Evolutionary conservation across 768 basidiomycete species (phyloP).

Genomic region (Tremella fuciformis): DNA sequence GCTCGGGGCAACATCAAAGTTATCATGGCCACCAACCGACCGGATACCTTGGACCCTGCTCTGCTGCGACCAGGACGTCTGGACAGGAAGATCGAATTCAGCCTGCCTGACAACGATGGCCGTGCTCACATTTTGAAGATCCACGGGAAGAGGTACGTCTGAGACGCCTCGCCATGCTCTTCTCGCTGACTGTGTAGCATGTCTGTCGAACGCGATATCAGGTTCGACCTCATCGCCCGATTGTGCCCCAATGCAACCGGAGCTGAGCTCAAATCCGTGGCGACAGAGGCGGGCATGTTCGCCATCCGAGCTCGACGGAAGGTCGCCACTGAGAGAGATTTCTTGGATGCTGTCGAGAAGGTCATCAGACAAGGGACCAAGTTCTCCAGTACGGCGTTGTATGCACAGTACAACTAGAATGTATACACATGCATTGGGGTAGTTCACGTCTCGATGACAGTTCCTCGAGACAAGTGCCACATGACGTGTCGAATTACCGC

Average conservation of each 20-base stretch:
- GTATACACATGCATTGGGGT: no score
- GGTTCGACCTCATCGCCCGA: constrained; percentile 94
- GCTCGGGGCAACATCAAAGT: constrained; percentile 99
- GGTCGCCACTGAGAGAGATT: constrained; percentile 95
- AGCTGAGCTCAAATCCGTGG: constrained; percentile 94
- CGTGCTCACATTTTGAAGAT: constrained; percentile 95
- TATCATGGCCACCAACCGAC: constrained; percentile 97
- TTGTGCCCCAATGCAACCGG: constrained; percentile 97
- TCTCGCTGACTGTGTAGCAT: constrained; percentile 60
- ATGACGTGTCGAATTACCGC: no score
- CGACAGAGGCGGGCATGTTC: constrained; percentile 99
- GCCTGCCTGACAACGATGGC: constrained; percentile 89
- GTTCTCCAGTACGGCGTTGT: constrained; percentile 79
- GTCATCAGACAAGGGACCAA: constrained; percentile 96
- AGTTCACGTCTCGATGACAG: no score
- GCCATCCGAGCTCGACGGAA: constrained; percentile 95
- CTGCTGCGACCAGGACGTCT: constrained; percentile 91
- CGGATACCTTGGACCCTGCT: constrained; percentile 96
- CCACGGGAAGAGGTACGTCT: constrained; percentile 79
- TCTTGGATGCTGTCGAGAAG: constrained; percentile 96
- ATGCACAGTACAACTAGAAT: constrained; percentile 50
- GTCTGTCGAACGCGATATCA: constrained; percentile 95
- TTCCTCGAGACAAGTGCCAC: no score
- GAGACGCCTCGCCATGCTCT: background rate
- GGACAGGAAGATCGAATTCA: constrained; percentile 95